Percentiles rank a stretch among this genome's conserved stretches.
Conservation (phyloP, 2,329 filamentous ascomycete genomes). For the Aspergillus versicolor region DNA sequence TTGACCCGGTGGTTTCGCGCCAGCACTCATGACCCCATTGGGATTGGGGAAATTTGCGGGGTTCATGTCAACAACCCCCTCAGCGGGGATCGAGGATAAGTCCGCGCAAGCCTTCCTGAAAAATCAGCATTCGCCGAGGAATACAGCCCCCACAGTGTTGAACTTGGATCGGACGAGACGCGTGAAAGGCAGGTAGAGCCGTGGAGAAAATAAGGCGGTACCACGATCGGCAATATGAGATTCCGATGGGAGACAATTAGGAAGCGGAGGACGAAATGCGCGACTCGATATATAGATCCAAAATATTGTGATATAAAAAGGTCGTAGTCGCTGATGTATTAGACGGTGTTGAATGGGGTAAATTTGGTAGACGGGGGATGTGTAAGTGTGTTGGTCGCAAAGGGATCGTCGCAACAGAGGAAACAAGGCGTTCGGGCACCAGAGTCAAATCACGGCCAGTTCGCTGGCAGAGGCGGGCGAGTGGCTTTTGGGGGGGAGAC, state of each 20-base stretch:
- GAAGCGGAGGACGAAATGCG: background rate
- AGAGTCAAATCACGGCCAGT: constrained; percentile 29
- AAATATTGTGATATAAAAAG: background rate
- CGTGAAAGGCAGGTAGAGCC: background rate
- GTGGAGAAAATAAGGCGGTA: constrained; percentile 2
- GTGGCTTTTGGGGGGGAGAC: constrained; percentile 24
- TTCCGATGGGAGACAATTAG: background rate
- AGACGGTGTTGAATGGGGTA: background rate
- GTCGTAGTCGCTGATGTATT: background rate
- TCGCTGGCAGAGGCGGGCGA: constrained; percentile 28
- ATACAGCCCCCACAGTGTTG: constrained; percentile 11
- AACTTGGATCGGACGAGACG: background rate
- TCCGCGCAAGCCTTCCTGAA: constrained; percentile 29
- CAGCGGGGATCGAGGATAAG: constrained; percentile 37
- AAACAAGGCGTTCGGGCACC: constrained; percentile 39
- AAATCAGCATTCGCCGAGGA: constrained; percentile 38
- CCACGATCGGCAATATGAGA: background rate
- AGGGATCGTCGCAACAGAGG: constrained; percentile 24
- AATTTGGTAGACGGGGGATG: background rate
- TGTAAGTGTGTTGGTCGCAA: constrained; percentile 11
- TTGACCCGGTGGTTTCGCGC: constrained; percentile 31
- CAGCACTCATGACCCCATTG: constrained; percentile 36
- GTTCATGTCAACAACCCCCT: constrained; percentile 44
- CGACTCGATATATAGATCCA: background rate
- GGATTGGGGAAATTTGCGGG: constrained; percentile 39